Evolutionary conservation across 202 grass and related monocot genomes (phyloP).

Genomic region (Dendrocalamus latiflorus): DNA sequence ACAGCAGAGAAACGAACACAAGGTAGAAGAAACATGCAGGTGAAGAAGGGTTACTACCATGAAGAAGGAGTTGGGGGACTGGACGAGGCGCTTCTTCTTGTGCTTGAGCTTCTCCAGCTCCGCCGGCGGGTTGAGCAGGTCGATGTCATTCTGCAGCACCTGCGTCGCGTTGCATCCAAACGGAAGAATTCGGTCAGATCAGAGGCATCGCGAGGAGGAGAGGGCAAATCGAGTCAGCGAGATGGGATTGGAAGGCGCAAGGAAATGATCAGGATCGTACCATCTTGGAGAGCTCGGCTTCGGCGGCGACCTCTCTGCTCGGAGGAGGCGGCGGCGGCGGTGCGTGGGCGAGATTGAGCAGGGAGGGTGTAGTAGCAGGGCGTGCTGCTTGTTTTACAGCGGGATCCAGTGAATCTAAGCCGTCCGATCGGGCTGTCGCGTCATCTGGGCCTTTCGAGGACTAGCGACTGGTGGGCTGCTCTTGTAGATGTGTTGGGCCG

Average conservation of each 20-base stretch:
- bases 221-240: background rate
- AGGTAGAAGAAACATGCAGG: background rate
- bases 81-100: conserved; percentile 76
- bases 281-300: conserved; percentile 23
- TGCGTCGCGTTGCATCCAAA: background rate
- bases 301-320: background rate
- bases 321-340: conserved; percentile 1
- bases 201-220: background rate
- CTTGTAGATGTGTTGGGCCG: background rate
- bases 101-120: conserved; percentile 74
- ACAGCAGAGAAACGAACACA: background rate
- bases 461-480: background rate
- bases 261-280: background rate
- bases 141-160: conserved; percentile 75
- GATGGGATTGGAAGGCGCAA: background rate
- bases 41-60: conserved; percentile 34
- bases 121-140: conserved; percentile 61
- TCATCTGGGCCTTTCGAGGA: background rate
- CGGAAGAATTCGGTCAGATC: background rate
- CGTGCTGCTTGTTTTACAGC: background rate
- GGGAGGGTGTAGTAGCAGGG: background rate
- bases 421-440: background rate
- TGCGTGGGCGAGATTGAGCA: background rate
- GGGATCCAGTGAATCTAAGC: background rate
- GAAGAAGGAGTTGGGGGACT: conserved; percentile 79